Evolutionary conservation across 345 rosid genomes (phyloP).

Genomic region (Mallotus nudiflorus): DNA sequence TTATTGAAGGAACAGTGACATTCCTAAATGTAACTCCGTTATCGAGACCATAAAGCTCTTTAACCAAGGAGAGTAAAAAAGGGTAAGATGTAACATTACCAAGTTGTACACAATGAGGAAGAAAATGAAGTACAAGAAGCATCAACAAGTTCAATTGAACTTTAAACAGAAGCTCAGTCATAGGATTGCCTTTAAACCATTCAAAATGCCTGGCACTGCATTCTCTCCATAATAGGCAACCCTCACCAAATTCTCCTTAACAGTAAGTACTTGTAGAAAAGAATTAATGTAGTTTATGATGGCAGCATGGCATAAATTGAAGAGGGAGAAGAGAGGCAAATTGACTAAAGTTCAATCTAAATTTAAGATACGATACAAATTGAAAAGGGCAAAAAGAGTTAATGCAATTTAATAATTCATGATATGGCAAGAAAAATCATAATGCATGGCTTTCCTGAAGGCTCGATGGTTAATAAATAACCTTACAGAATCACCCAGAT

Average conservation of each 20-base stretch:
- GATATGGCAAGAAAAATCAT: background rate
- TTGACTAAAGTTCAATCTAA: background rate
- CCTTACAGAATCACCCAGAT: background rate
- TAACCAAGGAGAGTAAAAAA: slow-evolving; percentile 52
- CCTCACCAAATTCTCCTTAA: slow-evolving; percentile 97
- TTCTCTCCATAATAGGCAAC: slow-evolving; percentile 96
- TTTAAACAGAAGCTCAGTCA: slow-evolving; percentile 66
- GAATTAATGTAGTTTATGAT: background rate
- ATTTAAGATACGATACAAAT: background rate
- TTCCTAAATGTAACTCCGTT: slow-evolving; percentile 70
- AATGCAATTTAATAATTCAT: no score
- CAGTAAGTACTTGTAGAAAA: slow-evolving; percentile 67
- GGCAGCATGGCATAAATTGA: background rate
- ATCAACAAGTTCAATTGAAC: slow-evolving; percentile 31
- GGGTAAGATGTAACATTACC: background rate
- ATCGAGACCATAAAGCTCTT: slow-evolving; percentile 90
- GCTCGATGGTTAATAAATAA: background rate
- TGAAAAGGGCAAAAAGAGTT: background rate
- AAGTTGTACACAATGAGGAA: no score
- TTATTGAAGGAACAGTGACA: slow-evolving; percentile 68
- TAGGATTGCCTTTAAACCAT: slow-evolving; percentile 82
- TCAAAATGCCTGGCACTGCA: slow-evolving; percentile 74
- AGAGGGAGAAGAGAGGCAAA: background rate
- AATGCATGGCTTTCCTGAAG: background rate
- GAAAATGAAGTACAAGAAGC: background rate